Conservation (phyloP, 306 rosid genomes). For the Begonia loranthoides region DNA sequence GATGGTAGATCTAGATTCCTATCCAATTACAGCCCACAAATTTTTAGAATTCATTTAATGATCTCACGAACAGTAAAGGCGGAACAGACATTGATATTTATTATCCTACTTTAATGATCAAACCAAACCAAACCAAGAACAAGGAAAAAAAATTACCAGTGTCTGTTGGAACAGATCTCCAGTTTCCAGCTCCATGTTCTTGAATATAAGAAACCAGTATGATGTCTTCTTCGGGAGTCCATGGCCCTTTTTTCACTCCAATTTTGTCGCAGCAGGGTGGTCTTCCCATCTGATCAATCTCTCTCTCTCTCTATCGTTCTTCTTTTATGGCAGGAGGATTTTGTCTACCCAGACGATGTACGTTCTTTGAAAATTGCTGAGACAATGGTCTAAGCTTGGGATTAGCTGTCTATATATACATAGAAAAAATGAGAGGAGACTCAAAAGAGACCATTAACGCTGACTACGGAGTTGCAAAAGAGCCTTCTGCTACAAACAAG, state of each 20-base stretch:
- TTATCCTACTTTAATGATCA: background rate
- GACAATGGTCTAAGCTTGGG: background rate
- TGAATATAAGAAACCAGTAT: conserved; percentile 56
- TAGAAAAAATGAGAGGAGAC: background rate
- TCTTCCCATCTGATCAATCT: conserved; percentile 25
- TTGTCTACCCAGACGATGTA: background rate
- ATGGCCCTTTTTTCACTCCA: conserved; percentile 59
- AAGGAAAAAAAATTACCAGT: conserved; percentile 21
- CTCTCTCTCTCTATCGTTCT: background rate
- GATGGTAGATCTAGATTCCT: background rate
- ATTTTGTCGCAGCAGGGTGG: conserved; percentile 54
- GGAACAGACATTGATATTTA: background rate
- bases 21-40: background rate
- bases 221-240: conserved; percentile 73
- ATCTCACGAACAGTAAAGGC: background rate
- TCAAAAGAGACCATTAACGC: background rate
- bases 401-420: background rate
- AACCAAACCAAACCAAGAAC: background rate
- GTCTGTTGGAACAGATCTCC: conserved; percentile 54
- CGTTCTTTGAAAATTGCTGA: background rate
- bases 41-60: too few relatives aligned
- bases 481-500: background rate
- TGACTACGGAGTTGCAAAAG: background rate
- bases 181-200: conserved; percentile 53
- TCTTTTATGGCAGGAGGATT: background rate